phyloP scores from a whole-genome alignment of 1,284 basidiomycete genomes.

The Cryptococcus depauperatus region DNA sequence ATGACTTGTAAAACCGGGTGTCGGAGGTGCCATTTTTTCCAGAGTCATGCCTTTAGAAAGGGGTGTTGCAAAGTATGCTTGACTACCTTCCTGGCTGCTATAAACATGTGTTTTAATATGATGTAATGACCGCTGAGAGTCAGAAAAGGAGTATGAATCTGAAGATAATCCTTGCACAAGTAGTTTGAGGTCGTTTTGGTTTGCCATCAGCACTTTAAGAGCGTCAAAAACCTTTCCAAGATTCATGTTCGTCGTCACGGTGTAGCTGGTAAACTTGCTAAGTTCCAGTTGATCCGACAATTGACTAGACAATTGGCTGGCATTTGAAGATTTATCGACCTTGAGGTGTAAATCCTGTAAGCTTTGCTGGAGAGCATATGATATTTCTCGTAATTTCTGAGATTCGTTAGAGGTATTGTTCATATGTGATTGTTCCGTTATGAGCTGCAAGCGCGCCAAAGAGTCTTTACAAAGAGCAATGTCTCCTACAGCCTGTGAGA shows the following conservation, averaged over 20 bases:
- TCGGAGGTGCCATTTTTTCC: no score
- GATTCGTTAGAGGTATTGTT: not conserved
- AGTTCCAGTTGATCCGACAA: not conserved
- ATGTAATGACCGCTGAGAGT: no score
- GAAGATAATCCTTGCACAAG: no score
- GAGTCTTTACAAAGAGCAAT: slow-evolving; percentile 7
- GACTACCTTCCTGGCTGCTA: no score
- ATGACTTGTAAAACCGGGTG: no score
- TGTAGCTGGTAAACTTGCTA: not conserved
- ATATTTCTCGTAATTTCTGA: not conserved
- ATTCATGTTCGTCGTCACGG: not conserved
- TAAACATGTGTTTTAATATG: no score
- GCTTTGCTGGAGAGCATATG: not conserved
- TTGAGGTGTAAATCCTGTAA: slow-evolving; percentile 1
- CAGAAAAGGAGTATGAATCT: no score
- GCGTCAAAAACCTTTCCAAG: not conserved
- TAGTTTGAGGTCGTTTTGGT: not conserved
- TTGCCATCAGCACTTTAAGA: not conserved
- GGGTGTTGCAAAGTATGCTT: no score
- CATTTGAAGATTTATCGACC: not conserved
- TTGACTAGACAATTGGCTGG: not conserved
- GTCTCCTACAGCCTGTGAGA: slow-evolving; percentile 12
- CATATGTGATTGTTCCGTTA: no score
- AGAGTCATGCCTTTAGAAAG: no score
- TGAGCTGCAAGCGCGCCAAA: not conserved